These are phyloP conservation scores for Schwanniomyces etchellsii DNA, from an alignment of 1,139 yeast species.

Conservation along the genomic window DNA sequence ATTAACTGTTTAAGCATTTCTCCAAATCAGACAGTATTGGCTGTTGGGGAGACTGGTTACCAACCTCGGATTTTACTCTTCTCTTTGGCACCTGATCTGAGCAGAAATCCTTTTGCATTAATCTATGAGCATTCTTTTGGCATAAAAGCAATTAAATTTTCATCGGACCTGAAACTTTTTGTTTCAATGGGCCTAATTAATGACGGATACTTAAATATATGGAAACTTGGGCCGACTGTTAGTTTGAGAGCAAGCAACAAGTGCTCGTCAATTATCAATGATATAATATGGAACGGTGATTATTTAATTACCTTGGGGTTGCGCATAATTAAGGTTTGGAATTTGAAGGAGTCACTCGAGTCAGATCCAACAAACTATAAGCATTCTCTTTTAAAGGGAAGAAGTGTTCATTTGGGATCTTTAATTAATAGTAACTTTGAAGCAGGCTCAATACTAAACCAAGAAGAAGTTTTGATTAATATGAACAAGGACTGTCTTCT, in stretches of 20 bases:
- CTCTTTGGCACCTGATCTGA: conserved; percentile 48
- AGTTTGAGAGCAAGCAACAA: conserved; percentile 44
- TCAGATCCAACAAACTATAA: neutral
- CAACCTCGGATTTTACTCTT: conserved; percentile 58
- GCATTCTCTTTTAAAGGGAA: conserved; percentile 41
- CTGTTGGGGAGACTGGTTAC: conserved; percentile 65
- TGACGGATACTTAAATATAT: conserved; percentile 60
- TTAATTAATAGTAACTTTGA: conserved; percentile 45
- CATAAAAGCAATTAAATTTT: conserved; percentile 46
- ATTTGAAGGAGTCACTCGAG: conserved; percentile 11
- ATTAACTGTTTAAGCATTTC: conserved; percentile 53
- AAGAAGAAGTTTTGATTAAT: conserved; percentile 35
- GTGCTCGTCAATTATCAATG: conserved; percentile 54
- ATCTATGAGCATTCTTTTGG: conserved; percentile 64
- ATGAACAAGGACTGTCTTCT: conserved; percentile 39
- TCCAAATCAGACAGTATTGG: conserved; percentile 46
- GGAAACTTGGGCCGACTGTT: conserved; percentile 34
- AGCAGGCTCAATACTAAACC: conserved; percentile 26
- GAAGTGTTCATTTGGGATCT: conserved; percentile 51
- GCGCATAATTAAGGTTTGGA: conserved; percentile 17
- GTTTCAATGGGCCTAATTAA: conserved; percentile 59
- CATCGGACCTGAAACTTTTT: conserved; percentile 49
- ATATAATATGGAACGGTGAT: conserved; percentile 50
- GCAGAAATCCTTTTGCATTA: conserved; percentile 42
- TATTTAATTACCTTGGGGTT: conserved; percentile 36